Evolutionary conservation across 2,329 filamentous ascomycete genomes (phyloP), one percentile per base, ranked within the genome.

Genomic region (Tolypocladium ovalisporum): DNA sequence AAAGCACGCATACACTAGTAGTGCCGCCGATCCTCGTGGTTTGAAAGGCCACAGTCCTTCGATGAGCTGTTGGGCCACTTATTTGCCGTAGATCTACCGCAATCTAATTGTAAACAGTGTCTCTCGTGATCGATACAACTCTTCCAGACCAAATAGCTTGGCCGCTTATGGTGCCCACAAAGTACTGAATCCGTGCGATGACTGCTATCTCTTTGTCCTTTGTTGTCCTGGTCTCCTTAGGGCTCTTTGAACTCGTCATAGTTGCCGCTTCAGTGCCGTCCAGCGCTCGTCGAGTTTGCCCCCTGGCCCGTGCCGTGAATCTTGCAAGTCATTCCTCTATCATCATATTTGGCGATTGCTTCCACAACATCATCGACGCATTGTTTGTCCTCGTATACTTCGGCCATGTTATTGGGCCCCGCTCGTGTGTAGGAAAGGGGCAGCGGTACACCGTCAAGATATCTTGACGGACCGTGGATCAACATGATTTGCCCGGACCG

Each of bases 241-340:
- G n/a, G n/a, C n/a, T n/a, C n/a, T n/a, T n/a, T n/a, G 27, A 10
- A 9, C 35, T 40, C 27, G 19, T 54, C 39, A 44, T 54, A 9
- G 37, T 42, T 19, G 53, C 53, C 27, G 37, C 37, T n/a, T 54
- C 53, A 17, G 52, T 56, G 24, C 44, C 54, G 42, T 56, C 54
- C 24, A 56, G 29, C 4, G 54, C 54, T 34, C 35, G 22, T 7
- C 54, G 34, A 9, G 54, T n/a, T 56, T 3, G 54, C 54, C 17
- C 54, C 54, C 27, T 56, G 34, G 10, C 54, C 54, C 44, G 54
- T 56, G 19, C 54, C 52, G 24, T 56, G 54, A 34, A 56, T 56
- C 54, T 56, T 56, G 54, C 54, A 56, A 22, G 54, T 56, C 54
- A 56, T 56, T 8, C 54, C 54, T n/a, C 35, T 24, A 10, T 40